Evolutionary conservation across 257 asterid species (phyloP).

Genomic region (Fraxinus excelsior): DNA sequence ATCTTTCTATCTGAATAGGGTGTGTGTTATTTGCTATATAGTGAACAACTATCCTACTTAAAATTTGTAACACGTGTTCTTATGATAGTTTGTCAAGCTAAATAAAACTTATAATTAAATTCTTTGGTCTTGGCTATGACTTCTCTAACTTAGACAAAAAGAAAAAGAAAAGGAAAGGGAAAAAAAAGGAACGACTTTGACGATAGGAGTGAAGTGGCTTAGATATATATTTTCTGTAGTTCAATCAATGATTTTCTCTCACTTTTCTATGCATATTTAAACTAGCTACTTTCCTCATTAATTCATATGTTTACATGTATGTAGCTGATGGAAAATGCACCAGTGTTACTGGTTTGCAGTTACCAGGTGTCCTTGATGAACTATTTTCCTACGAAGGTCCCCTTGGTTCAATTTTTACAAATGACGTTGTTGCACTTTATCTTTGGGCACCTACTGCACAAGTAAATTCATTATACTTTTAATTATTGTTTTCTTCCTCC

Average conservation of each 20-base stretch:
- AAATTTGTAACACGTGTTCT: background rate
- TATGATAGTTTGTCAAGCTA: background rate
- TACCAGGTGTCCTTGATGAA: constrained; percentile 93
- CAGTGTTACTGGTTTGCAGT: constrained; percentile 76
- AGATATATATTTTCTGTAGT: background rate
- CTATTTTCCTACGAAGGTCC: constrained; percentile 78
- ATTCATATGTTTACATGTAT: constrained; percentile 12
- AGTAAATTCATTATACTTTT: constrained; percentile 41
- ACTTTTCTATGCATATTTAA: constrained; percentile 7
- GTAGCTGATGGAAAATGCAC: constrained; percentile 68
- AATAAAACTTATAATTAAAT: background rate
- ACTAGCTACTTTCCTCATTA: constrained; percentile 19
- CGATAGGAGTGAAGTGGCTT: background rate
- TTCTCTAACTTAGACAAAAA: background rate
- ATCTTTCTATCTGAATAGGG: constrained; percentile 2
- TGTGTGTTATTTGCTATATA: constrained; percentile 8
- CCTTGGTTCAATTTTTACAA: constrained; percentile 70
- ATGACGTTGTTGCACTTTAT: constrained; percentile 57
- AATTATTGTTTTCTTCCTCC: background rate
- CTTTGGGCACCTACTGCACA: constrained; percentile 99
- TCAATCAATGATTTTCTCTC: background rate
- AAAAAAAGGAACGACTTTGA: background rate
- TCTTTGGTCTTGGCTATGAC: background rate
- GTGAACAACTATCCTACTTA: constrained; percentile 2
- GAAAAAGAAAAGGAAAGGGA: background rate